Base-by-base conservation (phyloP, 139 green algal species). In the Coccomyxa sp. region DNA sequence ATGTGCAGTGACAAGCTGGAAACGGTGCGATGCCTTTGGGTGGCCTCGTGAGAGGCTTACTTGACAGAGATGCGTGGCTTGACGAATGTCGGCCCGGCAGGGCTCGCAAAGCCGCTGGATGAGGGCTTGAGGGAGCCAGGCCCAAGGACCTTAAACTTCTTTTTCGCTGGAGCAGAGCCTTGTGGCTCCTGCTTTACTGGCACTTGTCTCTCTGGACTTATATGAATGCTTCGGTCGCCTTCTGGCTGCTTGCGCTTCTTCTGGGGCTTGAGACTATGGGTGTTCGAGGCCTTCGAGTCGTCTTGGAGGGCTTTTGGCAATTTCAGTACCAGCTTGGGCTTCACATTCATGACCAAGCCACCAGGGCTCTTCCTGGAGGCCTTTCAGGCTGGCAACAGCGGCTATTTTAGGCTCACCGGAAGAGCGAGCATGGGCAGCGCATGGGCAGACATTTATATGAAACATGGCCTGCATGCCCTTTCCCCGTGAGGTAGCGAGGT, bases 181-280 rank as follows among this genome's bases (percentile, higher is more conserved):
- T 64, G 50, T 64, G 50, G 50, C 50, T 64, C 5, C 18, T 64
- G 50, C 5, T 12, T 22, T 64, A 22, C 50, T 64, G 22, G 50
- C 27, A 22, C 22, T 64, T 18, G 27, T 22, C 27, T 18, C 5
- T 64, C 18, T 6, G 50, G 18, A 31, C 22, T 22, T 64, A 22
- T 64, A 18, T 64, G 50, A 22, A 22, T 31, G 22, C 18, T 22
- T 31, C 50, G 22, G 50, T 36, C 24, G 24, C 44, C 70, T 34
- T 75, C 70, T 31, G 70, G 70, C 1, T 34, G 70, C 70, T 44
- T 75, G 14, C 70, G 35, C 70, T 75, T 75, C 70, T 75, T 75
- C 33, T 54, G 12, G n/a, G 70, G 70, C 18, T 54, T 10, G 14
- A 27, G 33, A 34, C 27, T 29, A 2, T 75, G 14, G 2, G 7